These are phyloP conservation scores for Rhododendron kiyosumense DNA, from an alignment of 148 eudicot genomes.

Conservation along the genomic window DNA sequence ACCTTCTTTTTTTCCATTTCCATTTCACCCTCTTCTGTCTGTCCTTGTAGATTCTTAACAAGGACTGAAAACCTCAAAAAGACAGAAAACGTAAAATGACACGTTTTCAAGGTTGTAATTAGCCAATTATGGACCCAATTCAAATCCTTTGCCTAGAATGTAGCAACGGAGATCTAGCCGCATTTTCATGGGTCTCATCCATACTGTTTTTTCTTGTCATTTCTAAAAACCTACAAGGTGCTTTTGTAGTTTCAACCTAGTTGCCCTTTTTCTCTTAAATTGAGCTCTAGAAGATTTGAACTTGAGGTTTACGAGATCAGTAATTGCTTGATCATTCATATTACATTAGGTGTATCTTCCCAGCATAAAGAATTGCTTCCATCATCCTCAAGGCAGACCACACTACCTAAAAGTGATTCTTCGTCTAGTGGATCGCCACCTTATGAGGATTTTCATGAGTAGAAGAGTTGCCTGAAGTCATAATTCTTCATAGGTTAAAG, in stretches of 20 bases:
- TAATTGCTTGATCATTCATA: not conserved
- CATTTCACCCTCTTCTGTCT: not conserved
- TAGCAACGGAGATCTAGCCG: not conserved
- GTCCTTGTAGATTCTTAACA: not conserved
- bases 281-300: not conserved
- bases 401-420: constrained; percentile 64
- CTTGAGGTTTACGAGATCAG: not conserved
- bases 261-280: not conserved
- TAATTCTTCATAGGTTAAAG: not conserved
- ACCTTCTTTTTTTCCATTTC: too few species aligned
- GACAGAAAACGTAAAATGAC: not conserved
- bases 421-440: constrained; percentile 60
- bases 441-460: constrained; percentile 61
- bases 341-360: constrained; percentile 49
- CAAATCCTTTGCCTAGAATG: not conserved
- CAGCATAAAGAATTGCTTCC: constrained; percentile 72
- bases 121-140: not conserved
- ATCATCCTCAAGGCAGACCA: constrained; percentile 69
- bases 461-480: constrained; percentile 12
- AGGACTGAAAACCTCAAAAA: not conserved
- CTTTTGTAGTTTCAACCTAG: not conserved
- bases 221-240: not conserved
- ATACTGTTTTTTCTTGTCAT: not conserved
- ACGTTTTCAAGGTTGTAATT: not conserved
- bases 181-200: not conserved